These are phyloP conservation scores for Sporisorium sorghi DNA, from an alignment of 1,284 basidiomycete species.

Conservation along the genomic window DNA sequence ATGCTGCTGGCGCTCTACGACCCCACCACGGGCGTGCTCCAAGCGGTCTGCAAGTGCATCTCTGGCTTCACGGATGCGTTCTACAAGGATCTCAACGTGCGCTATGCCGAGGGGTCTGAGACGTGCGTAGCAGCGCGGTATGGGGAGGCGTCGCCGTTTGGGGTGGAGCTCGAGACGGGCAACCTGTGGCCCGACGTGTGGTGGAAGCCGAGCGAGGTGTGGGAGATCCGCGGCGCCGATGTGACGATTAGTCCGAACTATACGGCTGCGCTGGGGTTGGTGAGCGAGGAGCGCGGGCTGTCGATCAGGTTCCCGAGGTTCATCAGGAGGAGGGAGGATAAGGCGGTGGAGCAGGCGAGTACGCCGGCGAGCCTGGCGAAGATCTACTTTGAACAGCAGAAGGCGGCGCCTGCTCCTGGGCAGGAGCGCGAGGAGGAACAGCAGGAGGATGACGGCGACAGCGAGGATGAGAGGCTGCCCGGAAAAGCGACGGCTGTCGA, in stretches of 20 bases:
- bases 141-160: constrained; percentile 29
- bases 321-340: constrained; percentile 63
- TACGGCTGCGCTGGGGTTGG: constrained; percentile 79
- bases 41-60: constrained; percentile 70
- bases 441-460: constrained; percentile 14
- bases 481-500: constrained; percentile 13
- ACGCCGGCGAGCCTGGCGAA: constrained; percentile 55
- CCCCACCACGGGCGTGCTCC: constrained; percentile 76
- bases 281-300: constrained; percentile 76
- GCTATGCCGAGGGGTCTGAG: constrained; percentile 39
- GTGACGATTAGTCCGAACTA: constrained; percentile 90
- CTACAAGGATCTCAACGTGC: constrained; percentile 73
- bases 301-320: constrained; percentile 70
- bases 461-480: constrained; percentile 12
- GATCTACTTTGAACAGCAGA: constrained; percentile 61
- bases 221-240: constrained; percentile 79
- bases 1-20: constrained; percentile 85
- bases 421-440: constrained; percentile 7
- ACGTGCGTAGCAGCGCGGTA: constrained; percentile 33
- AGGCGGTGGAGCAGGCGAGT: constrained; percentile 54
- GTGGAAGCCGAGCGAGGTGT: constrained; percentile 78
- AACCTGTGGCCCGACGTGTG: constrained; percentile 84
- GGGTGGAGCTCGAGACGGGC: constrained; percentile 65
- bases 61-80: constrained; percentile 87
- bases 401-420: constrained; percentile 29